Percentiles rank a stretch among this genome's conserved stretches.
Conservation (phyloP, 1,284 basidiomycete genomes). For the Amylostereum chailletii region DNA sequence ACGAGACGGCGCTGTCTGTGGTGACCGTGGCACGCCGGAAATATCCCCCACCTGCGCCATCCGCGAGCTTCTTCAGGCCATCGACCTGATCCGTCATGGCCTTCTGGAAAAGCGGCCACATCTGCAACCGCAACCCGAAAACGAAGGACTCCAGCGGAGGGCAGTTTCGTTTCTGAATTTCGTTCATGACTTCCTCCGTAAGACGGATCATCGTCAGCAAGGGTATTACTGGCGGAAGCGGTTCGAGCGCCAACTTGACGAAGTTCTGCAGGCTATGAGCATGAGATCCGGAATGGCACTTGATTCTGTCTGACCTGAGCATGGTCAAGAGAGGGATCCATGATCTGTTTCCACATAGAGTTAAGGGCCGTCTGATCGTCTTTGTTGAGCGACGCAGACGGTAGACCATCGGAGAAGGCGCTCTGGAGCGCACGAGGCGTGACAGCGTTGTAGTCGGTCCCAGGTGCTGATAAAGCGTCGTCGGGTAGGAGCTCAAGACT, state of each 20-base stretch:
- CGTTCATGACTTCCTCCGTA: conserved; percentile 67
- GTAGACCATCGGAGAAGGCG: conserved; percentile 16
- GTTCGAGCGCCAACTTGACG: conserved; percentile 53
- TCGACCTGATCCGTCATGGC: conserved; percentile 80
- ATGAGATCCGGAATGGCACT: not conserved
- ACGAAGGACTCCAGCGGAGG: conserved; percentile 74
- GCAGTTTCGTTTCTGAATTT: conserved; percentile 69
- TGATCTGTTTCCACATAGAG: conserved; percentile 82
- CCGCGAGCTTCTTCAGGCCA: conserved; percentile 72
- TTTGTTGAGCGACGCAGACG: conserved; percentile 25
- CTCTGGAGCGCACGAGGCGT: conserved; percentile 16
- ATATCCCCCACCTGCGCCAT: conserved; percentile 55
- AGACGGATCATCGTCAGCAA: conserved; percentile 85
- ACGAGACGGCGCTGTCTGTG: conserved; percentile 60
- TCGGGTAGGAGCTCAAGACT: conserved; percentile 19
- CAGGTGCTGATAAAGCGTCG: conserved; percentile 18
- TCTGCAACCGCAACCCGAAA: conserved; percentile 68
- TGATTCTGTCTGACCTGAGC: conserved; percentile 42
- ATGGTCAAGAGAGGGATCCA: conserved; percentile 84
- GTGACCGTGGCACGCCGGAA: conserved; percentile 56
- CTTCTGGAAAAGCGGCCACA: conserved; percentile 91
- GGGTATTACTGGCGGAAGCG: conserved; percentile 61
- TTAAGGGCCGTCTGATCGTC: conserved; percentile 50
- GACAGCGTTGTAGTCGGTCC: conserved; percentile 16
- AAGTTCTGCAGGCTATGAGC: conserved; percentile 48